Percentiles rank a stretch among this genome's conserved stretches.
Conservation (phyloP, 768 basidiomycete genomes). For the Lentinula sp. region DNA sequence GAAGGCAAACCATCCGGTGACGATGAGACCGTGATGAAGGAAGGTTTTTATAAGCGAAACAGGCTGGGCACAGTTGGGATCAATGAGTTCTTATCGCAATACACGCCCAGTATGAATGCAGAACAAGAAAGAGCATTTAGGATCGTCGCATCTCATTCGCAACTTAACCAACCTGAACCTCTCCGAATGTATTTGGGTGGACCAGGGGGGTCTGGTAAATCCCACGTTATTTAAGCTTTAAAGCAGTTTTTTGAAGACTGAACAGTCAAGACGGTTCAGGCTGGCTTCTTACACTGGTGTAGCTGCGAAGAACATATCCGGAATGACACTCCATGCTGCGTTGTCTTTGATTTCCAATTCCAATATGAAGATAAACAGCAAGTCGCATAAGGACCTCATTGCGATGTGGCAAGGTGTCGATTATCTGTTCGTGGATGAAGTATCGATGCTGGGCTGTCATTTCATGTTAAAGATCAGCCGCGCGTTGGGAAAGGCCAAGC, state of each 20-base stretch:
- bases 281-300: slow-evolving; percentile 7
- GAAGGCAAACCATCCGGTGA: no score
- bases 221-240: neutral
- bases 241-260: neutral
- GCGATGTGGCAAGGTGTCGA: slow-evolving; percentile 1
- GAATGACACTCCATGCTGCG: slow-evolving; percentile 8
- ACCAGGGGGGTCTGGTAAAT: slow-evolving; percentile 1
- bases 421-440: neutral
- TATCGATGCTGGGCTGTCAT: slow-evolving; percentile 3
- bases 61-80: no score
- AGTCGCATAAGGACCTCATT: neutral
- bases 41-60: no score
- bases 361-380: neutral
- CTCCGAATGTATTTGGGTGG: neutral
- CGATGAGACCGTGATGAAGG: no score
- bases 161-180: neutral
- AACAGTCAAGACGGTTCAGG: slow-evolving; percentile 2
- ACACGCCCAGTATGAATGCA: no score
- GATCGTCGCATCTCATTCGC: neutral
- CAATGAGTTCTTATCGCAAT: no score
- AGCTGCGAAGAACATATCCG: slow-evolving; percentile 4
- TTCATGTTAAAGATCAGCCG: slow-evolving; percentile 14
- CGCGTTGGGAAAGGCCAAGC: slow-evolving; percentile 15
- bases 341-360: neutral
- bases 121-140: neutral